phyloP scores from a whole-genome alignment of 805 yeast genomes.

The Lachancea dasiensis region DNA sequence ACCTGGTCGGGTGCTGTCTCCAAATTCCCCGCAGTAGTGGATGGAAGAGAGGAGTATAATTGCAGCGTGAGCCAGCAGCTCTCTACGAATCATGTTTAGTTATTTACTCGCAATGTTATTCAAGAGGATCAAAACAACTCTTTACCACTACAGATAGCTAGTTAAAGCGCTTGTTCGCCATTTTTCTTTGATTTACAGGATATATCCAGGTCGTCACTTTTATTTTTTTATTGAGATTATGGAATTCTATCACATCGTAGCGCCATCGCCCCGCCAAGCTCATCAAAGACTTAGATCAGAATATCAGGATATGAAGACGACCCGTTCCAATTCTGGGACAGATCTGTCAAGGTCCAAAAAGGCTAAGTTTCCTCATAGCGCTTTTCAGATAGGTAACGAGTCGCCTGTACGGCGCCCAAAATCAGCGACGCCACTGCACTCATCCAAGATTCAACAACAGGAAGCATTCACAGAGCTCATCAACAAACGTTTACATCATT shows the following conservation, averaged over 20 bases:
- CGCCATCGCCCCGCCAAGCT: constrained; percentile 26
- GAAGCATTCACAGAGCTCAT: constrained; percentile 22
- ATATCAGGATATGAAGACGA: constrained; percentile 14
- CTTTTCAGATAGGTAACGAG: constrained; percentile 7
- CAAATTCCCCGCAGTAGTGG: too few relatives aligned
- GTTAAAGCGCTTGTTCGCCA: too few relatives aligned
- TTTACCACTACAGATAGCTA: too few relatives aligned
- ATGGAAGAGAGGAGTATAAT: too few relatives aligned
- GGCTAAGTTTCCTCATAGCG: background rate
- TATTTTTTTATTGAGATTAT: background rate
- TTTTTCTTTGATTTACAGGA: too few relatives aligned
- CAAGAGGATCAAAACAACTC: too few relatives aligned
- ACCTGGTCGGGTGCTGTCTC: too few relatives aligned
- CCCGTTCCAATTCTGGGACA: constrained; percentile 18
- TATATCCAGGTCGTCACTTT: too few relatives aligned
- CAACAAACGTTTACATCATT: constrained; percentile 34
- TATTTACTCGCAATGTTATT: too few relatives aligned
- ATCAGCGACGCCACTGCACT: constrained; percentile 24
- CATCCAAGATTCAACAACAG: constrained; percentile 18
- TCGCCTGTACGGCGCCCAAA: constrained; percentile 11
- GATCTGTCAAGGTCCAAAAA: constrained; percentile 17
- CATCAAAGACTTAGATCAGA: constrained; percentile 16
- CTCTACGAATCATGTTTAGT: too few relatives aligned
- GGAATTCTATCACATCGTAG: constrained; percentile 14
- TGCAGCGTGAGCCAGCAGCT: too few relatives aligned